phyloP scores from a whole-genome alignment of 306 rosid genomes.

The Casuarina glauca region DNA sequence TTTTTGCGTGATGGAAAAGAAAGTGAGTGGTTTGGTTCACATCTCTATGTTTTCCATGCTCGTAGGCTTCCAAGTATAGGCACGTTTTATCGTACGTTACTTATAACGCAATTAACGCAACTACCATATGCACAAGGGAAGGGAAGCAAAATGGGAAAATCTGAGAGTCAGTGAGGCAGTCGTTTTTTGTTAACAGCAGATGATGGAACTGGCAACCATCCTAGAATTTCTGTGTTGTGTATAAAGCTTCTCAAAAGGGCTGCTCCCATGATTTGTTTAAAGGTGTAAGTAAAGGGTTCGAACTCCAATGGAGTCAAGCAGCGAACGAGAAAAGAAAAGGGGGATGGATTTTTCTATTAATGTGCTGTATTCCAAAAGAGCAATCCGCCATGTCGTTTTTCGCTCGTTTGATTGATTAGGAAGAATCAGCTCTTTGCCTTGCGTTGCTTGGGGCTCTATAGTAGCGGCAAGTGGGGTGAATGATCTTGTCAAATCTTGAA shows the following conservation, averaged over 20 bases:
- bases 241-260: neutral
- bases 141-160: too few relatives aligned
- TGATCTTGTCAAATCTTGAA: neutral
- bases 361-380: constrained; percentile 2
- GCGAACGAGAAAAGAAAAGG: neutral
- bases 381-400: neutral
- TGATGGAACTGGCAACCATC: too few relatives aligned
- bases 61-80: neutral
- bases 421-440: neutral
- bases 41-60: neutral
- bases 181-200: too few relatives aligned
- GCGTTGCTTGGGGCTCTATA: neutral
- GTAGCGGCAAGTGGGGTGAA: neutral
- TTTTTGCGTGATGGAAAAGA: constrained; percentile 12
- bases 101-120: too few relatives aligned
- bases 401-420: neutral
- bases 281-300: neutral
- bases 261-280: neutral
- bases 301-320: neutral
- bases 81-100: neutral
- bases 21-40: neutral
- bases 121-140: too few relatives aligned
- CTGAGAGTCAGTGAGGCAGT: too few relatives aligned
- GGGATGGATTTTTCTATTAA: neutral
- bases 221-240: too few relatives aligned